A percentile compares a stretch with the other conserved stretches of the same genome.
Evolutionary conservation across 1,139 yeast species (phyloP).

Genomic region (Meyerozyma carpophila): DNA sequence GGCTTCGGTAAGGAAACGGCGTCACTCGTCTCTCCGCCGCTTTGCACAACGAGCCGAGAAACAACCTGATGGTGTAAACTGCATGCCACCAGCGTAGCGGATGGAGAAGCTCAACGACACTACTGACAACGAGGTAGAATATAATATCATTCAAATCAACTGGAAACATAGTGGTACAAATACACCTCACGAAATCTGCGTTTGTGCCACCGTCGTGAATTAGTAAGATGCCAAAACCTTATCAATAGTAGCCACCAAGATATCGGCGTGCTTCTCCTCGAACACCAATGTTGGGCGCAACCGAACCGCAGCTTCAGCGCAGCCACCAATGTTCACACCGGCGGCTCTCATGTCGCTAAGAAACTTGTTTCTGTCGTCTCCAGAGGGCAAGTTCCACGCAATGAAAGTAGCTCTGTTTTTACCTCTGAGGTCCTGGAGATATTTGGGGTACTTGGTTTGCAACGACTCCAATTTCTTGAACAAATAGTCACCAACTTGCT

Average conservation of each 20-base stretch:
- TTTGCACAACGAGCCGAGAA: neutral
- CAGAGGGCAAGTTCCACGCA: constrained; percentile 64
- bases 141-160: neutral
- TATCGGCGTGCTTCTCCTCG: constrained; percentile 71
- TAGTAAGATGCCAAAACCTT: constrained; percentile 26
- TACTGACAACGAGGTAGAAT: neutral
- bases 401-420: constrained; percentile 70
- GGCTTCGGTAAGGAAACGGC: neutral
- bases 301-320: constrained; percentile 70
- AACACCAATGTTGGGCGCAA: constrained; percentile 73
- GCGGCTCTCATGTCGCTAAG: constrained; percentile 48
- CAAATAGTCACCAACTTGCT: constrained; percentile 59
- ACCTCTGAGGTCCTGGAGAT: constrained; percentile 61
- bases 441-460: constrained; percentile 46
- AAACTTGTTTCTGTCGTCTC: constrained; percentile 54
- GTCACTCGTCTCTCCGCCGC: neutral
- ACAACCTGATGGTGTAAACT: neutral
- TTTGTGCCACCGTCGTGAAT: neutral
- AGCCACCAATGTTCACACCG: constrained; percentile 78
- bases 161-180: neutral
- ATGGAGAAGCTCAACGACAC: neutral
- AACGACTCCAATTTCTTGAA: constrained; percentile 47
- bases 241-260: constrained; percentile 48
- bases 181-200: neutral
- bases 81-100: neutral